Base-by-base conservation (phyloP, 169 alveolate species). In the Plasmodium relictum region DNA sequence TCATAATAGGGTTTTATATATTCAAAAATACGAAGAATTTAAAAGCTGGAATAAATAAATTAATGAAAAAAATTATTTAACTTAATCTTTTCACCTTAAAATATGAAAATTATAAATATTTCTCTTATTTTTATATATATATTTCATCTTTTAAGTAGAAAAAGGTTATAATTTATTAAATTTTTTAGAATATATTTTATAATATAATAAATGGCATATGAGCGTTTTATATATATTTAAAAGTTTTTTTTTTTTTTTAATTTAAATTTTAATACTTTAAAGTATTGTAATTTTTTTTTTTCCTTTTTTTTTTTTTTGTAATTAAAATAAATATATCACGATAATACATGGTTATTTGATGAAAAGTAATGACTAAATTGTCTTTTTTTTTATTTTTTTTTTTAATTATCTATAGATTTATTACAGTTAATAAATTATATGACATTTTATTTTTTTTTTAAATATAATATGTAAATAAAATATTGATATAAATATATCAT, bases 361-460 rank as follows among this genome's bases (percentile, higher is more conserved):
- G 50, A 16, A 10, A 59, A 58, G 26, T 31, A 61, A 16, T 22
- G 65, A 52, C 63, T 45, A 41, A 74, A 74, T 54, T 74, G 88
- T 74, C 73, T 74, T 73, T 59, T 73, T 58, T 73, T 73, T 74
- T 74, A 37, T 74, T 39, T 74, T 74, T 74, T 74, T 73, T 31
- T 2, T 31, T 31, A 2, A 2, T 31, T 31, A 2, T 31, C 3
- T 31, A 2, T 31, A 31, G 1, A 31, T 31, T 31, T 31, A 31
- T 31, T 31, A 31, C 1, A 31, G 3, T 31, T 31, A 31, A 2
- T 31, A 3, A 31, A 31, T 31, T 31, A 31, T 3, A 31, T 31
- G 3, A 31, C 39, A 31, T 31, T 31, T 31, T 31, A 31, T 2
- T 31, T 31, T 2, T 31, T 31, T 31, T 31, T 31, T 31, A 31